A percentile compares a stretch with the other conserved stretches of the same genome.
phyloP scores from a whole-genome alignment of 2,329 filamentous ascomycete genomes.

The Hymenoscyphus albidus region DNA sequence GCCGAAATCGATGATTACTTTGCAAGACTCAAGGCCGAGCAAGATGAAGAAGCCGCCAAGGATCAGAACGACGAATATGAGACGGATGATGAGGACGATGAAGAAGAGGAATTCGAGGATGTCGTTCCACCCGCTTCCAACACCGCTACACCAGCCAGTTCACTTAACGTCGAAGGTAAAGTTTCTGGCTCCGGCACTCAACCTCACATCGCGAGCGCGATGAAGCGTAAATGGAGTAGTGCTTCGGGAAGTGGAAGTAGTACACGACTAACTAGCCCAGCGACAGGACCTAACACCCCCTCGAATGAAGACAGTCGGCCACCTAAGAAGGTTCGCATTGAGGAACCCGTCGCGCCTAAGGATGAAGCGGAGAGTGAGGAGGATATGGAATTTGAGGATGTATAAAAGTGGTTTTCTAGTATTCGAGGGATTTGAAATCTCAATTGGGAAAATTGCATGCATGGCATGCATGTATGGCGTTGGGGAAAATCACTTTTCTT shows the following conservation, averaged over 20 bases:
- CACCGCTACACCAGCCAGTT: conserved; percentile 31
- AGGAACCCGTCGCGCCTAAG: conserved; percentile 39
- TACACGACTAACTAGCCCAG: conserved; percentile 34
- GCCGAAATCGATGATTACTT: conserved; percentile 65
- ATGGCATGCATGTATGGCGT: not conserved
- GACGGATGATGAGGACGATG: conserved; percentile 45
- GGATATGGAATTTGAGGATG: conserved; percentile 57
- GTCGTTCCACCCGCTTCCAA: conserved; percentile 33
- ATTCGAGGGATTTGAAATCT: not conserved
- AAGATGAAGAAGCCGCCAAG: conserved; percentile 47
- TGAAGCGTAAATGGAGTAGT: conserved; percentile 31
- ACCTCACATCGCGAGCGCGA: conserved; percentile 21
- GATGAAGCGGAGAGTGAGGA: conserved; percentile 49
- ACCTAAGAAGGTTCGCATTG: conserved; percentile 60
- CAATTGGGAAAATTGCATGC: not conserved
- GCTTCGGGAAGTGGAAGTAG: conserved; percentile 32
- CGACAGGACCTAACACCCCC: conserved; percentile 34
- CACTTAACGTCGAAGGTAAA: conserved; percentile 22
- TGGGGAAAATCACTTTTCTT: not conserved
- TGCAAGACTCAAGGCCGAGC: conserved; percentile 59
- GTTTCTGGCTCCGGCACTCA: conserved; percentile 17
- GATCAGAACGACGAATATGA: conserved; percentile 50
- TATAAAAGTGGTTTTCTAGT: conserved; percentile 31
- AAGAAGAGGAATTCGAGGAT: conserved; percentile 46
- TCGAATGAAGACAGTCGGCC: conserved; percentile 44